Evolutionary conservation across 2,329 filamentous ascomycete species (phyloP), one percentile per base, ranked within the genome.

Genomic region (Trichoderma sp.): DNA sequence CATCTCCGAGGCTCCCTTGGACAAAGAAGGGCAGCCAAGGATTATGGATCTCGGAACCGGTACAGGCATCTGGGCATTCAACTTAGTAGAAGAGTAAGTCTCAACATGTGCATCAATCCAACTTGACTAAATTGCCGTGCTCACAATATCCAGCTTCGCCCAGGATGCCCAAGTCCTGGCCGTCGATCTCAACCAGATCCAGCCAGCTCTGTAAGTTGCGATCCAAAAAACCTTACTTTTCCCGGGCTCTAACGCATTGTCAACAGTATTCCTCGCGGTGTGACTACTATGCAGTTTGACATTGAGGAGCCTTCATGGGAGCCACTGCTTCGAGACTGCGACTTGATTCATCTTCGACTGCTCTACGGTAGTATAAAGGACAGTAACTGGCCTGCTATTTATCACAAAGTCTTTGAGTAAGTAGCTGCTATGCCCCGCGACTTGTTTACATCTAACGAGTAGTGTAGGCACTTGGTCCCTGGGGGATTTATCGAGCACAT

Each of bases 51-150:
- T 97, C 68, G 95, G 94, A 55, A 95, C 92, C 74, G 95, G 95
- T 23, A 97, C 94, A 1, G 94, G 94, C 50, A 95, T 97, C 73
- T 98, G 95, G 95, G 89, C 92, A 53, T 93, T 97, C 76, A 92
- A 95, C 75, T 92, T 97, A 82, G 92, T 92, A 74, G 90, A 82
- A 74, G 74, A 92, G 88, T 93, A 84, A 83, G 89, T 80, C 20
- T 30, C 8, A 36, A n/a, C 39, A 70, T 23, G 13, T 23, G 20
- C 20, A 7, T 28, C 58, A 47, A 1, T 68, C 3, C 13, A 15
- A n/a, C 15, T 1, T 6, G 23, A 17, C 12, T 12, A 4, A 34
- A 13, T 36, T 4, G 28, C 62, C 36, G 20, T 26, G 72, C 73
- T 72, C 9, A 72, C 70, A 50, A 23, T 34, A 6, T 12, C 3